A percentile compares a stretch with the other conserved stretches of the same genome.
Evolutionary conservation across 495 filamentous ascomycete genomes (phyloP).

Genomic region (Aspergillus ostianus): DNA sequence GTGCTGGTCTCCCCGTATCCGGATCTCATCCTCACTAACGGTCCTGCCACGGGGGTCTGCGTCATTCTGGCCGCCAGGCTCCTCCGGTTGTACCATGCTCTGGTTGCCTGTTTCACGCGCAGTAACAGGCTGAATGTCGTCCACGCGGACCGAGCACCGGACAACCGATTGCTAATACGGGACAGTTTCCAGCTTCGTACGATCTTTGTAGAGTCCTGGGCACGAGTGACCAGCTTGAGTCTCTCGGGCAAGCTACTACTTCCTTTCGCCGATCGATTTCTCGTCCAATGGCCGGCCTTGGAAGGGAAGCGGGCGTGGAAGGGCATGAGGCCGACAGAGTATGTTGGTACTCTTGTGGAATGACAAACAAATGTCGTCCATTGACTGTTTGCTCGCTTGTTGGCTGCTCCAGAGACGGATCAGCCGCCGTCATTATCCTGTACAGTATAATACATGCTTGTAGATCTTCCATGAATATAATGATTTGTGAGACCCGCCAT

Average conservation of each 20-base stretch:
- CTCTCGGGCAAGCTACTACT: constrained; percentile 73
- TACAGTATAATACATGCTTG: neutral
- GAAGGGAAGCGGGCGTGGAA: constrained; percentile 44
- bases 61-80: constrained; percentile 66
- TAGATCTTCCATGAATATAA: neutral
- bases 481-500: no score
- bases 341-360: constrained; percentile 45
- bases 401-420: no score
- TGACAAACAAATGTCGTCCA: constrained; percentile 16
- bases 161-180: constrained; percentile 3
- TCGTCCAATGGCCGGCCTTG: constrained; percentile 72
- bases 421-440: neutral
- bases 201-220: constrained; percentile 91
- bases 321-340: constrained; percentile 43
- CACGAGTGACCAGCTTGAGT: constrained; percentile 74
- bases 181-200: constrained; percentile 56
- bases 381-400: no score
- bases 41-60: constrained; percentile 82
- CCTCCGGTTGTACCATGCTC: constrained; percentile 56
- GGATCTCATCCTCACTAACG: constrained; percentile 81
- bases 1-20: constrained; percentile 46
- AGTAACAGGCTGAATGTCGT: neutral
- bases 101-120: constrained; percentile 7
- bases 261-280: constrained; percentile 62
- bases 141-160: neutral